Conservation (phyloP, 345 rosid species). For the Corchorus capsularis region DNA sequence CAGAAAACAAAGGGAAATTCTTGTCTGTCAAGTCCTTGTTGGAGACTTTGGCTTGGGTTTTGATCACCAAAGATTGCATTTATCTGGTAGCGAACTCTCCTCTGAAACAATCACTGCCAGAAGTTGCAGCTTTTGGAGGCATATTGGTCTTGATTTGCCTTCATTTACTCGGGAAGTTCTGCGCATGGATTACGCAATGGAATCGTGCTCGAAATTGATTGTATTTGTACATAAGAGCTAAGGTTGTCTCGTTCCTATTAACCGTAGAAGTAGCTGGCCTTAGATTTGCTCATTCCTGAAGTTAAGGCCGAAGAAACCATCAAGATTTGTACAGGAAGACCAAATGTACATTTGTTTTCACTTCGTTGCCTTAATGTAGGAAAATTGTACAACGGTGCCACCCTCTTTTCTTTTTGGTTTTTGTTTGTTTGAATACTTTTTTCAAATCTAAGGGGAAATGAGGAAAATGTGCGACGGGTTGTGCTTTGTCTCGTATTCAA, state of each 20-base stretch:
- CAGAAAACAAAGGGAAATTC: slow-evolving; percentile 29
- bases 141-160: slow-evolving; percentile 55
- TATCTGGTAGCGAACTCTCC: slow-evolving; percentile 47
- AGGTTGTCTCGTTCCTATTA: neutral
- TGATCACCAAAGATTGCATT: slow-evolving; percentile 51
- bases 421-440: neutral
- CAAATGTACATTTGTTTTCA: slow-evolving; percentile 14
- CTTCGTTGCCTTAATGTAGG: neutral
- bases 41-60: slow-evolving; percentile 52
- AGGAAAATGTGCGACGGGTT: neutral
- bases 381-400: neutral
- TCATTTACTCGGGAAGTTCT: slow-evolving; percentile 35
- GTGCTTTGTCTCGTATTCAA: neutral
- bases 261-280: neutral
- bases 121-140: slow-evolving; percentile 44
- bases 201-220: neutral
- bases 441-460: neutral
- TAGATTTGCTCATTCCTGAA: neutral
- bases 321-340: neutral
- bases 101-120: slow-evolving; percentile 36
- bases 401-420: neutral
- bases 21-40: slow-evolving; percentile 23
- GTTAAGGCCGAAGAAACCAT: neutral
- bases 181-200: slow-evolving; percentile 18
- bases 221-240: too few relatives aligned